A percentile compares a stretch with the other conserved stretches of the same genome.
phyloP scores from a whole-genome alignment of 2,329 filamentous ascomycete genomes.

The Xenoacremonium recifei region DNA sequence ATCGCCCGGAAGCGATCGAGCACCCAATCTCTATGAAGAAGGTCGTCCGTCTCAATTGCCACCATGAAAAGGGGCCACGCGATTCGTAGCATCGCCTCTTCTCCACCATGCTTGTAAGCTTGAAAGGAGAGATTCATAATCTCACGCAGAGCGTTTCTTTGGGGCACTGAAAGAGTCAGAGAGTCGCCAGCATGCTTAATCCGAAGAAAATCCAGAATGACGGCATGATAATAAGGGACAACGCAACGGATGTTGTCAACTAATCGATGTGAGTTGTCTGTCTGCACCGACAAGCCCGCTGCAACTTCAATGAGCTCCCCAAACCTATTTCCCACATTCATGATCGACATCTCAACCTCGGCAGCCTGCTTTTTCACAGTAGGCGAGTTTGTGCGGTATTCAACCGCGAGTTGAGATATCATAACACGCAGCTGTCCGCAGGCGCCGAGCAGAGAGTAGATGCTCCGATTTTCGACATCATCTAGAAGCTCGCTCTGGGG shows the following conservation, averaged over 20 bases:
- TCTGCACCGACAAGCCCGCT: constrained; percentile 19
- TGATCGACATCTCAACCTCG: constrained; percentile 19
- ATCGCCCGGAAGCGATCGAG: constrained; percentile 29
- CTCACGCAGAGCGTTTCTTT: constrained; percentile 4
- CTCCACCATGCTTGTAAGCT: constrained; percentile 30
- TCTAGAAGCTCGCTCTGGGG: constrained; percentile 34
- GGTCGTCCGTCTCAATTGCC: constrained; percentile 33
- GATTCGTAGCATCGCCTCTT: constrained; percentile 29
- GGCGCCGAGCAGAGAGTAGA: constrained; percentile 29
- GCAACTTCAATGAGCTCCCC: constrained; percentile 27
- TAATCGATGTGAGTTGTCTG: constrained; percentile 27
- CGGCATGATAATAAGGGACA: constrained; percentile 34
- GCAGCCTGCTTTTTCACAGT: constrained; percentile 16
- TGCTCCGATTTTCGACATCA: constrained; percentile 33
- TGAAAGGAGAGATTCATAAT: constrained; percentile 32
- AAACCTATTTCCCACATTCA: constrained; percentile 19
- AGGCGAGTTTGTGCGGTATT: constrained; percentile 12
- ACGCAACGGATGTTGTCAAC: constrained; percentile 34
- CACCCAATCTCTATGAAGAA: constrained; percentile 33
- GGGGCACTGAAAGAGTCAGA: background rate
- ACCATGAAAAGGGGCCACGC: constrained; percentile 36
- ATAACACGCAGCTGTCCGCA: constrained; percentile 31
- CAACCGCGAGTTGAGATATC: constrained; percentile 28
- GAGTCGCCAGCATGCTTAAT: constrained; percentile 6
- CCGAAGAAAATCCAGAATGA: constrained; percentile 25